Base-by-base conservation (phyloP, 371 early-diverging fungal species). In the Apophysomyces elegans region DNA sequence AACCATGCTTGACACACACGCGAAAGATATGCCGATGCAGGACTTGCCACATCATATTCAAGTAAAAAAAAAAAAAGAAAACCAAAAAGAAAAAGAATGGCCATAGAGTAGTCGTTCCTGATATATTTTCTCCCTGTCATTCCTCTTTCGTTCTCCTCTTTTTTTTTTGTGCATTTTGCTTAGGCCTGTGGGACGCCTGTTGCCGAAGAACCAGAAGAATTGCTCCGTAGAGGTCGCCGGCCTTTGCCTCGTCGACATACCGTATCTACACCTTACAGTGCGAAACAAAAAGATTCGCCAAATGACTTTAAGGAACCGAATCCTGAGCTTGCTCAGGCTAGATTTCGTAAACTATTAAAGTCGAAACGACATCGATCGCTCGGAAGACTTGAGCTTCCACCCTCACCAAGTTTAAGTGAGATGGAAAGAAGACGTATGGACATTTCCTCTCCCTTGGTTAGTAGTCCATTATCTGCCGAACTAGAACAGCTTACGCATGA, bases 181-280 rank as follows among this genome's bases (percentile, higher is more conserved):
- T 50, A 50, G 59, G 16, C n/a, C 38, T 39, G 32, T 58, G 59
- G 59, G 7, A 32, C 59, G 7, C 60, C 60, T 18, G 11, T 11
- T 9, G 21, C 21, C 54, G 21, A 50, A 21, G 54, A 50, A 50
- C 21, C 54, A 21, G 54, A 50, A 21, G 54, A 50, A 7, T 50
- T 50, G 4, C 21, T 18, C 11, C 54, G 54, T 21, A 50, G 54
- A 26, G 21, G 21, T 26, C 66, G 67, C 37, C 70, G 71, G 4
- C 59, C 71, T 37, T 47, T 81, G 57, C 81, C 81, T 26, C 72
- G 81, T 61, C 74, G 81, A 61, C 81, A 81, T 61, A 81, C 81
- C 1, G 81, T 81, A 2, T 78, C 81, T 41, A 75, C 78, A 8
- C 77, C 77, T 38, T 77, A 79, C 61, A 50, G 59, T 58, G 61